Evolutionary conservation across 2,329 filamentous ascomycete species (phyloP).

Genomic region (Trichoderma sp.): DNA sequence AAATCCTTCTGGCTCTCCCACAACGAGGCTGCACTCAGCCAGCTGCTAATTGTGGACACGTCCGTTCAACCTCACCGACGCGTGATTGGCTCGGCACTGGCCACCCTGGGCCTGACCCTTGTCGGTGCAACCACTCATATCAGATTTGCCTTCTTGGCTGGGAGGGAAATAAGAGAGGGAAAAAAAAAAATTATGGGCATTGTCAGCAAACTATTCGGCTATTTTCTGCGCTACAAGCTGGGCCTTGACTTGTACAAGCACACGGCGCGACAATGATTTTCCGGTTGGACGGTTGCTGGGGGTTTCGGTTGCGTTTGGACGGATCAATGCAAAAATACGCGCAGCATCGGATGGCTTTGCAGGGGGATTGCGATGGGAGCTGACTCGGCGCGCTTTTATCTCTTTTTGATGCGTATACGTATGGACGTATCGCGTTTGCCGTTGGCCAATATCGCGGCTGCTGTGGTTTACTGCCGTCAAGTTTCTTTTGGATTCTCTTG

Average conservation of each 20-base stretch:
- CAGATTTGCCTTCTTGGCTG: constrained; percentile 27
- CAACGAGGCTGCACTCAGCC: constrained; percentile 7
- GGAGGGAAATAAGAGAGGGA: neutral
- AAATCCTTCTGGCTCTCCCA: neutral
- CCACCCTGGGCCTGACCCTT: constrained; percentile 31
- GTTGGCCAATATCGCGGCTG: neutral
- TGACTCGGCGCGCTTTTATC: neutral
- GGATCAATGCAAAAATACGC: neutral
- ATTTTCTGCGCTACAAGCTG: neutral
- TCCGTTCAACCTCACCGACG: constrained; percentile 33
- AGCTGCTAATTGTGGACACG: constrained; percentile 8
- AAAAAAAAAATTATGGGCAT: neutral
- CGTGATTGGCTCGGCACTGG: constrained; percentile 35
- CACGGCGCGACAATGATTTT: neutral
- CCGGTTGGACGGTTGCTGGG: neutral
- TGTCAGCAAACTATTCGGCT: neutral
- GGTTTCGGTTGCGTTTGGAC: neutral
- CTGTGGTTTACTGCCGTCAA: neutral
- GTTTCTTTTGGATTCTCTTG: no score
- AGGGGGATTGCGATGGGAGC: neutral
- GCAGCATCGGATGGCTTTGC: neutral
- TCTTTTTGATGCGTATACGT: neutral
- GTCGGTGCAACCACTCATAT: constrained; percentile 36
- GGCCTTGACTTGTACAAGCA: neutral
- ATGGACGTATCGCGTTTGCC: neutral